phyloP scores from a whole-genome alignment of 257 asterid species.

The Rehmannia glutinosa region DNA sequence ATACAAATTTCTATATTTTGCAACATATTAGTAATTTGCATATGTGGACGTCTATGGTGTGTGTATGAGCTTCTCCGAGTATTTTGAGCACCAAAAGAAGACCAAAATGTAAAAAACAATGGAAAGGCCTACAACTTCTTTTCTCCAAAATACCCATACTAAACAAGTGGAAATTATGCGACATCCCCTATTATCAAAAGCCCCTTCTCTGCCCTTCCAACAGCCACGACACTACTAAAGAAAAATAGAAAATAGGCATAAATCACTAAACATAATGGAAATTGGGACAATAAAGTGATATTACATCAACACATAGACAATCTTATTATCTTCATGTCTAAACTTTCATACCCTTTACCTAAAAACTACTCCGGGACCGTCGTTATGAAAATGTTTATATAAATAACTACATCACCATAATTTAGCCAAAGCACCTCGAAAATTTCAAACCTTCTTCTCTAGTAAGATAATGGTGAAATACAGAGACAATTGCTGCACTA shows the following conservation, averaged over 20 bases:
- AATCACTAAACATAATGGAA: not conserved
- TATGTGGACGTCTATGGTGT: not conserved
- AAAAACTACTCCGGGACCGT: not conserved
- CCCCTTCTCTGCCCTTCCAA: not conserved
- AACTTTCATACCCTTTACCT: not conserved
- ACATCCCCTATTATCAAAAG: not conserved
- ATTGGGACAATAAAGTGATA: not conserved
- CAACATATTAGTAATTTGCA: too few species aligned
- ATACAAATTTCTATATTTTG: too few species aligned
- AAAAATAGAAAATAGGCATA: not conserved
- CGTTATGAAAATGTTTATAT: not conserved
- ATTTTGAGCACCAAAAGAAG: not conserved
- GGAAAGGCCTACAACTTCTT: too few species aligned
- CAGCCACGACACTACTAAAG: not conserved
- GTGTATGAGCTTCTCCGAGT: not conserved
- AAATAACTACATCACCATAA: not conserved
- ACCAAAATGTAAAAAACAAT: too few species aligned
- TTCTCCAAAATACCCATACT: not conserved
- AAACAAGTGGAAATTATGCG: not conserved
- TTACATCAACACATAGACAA: not conserved
- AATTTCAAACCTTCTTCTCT: not conserved
- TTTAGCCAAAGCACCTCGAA: not conserved
- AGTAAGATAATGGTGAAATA: not conserved
- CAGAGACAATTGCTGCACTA: slow-evolving; percentile 8
- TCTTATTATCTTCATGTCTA: not conserved